A percentile compares a stretch with the other conserved stretches of the same genome.
Conservation (phyloP, 2,329 filamentous ascomycete genomes). For the Epichloe sp. region DNA sequence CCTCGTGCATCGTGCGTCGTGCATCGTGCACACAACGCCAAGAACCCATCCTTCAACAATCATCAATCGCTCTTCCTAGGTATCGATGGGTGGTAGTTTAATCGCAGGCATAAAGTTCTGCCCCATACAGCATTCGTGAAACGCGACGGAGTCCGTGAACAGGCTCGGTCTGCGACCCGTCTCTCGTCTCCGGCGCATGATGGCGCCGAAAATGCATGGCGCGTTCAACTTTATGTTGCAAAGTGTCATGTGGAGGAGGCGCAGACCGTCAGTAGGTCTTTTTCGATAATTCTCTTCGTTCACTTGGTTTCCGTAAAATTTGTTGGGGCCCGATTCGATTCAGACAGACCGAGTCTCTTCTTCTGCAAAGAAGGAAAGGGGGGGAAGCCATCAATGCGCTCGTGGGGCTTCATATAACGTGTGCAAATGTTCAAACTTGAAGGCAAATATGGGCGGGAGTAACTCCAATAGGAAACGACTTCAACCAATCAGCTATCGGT, state of each 20-base stretch:
- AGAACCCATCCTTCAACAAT: not conserved
- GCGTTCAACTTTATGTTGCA: not conserved
- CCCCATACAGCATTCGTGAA: not conserved
- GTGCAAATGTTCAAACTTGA: not conserved
- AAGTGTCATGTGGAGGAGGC: constrained; percentile 1
- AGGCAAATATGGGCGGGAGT: not conserved
- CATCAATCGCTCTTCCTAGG: not conserved
- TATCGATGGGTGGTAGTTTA: not conserved
- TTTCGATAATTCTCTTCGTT: too few species aligned
- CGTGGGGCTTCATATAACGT: not conserved
- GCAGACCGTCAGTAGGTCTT: constrained; percentile 35
- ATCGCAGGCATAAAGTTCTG: not conserved
- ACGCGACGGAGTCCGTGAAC: not conserved
- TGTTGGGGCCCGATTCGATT: too few species aligned
- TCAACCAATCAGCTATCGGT: not conserved
- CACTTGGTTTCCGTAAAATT: too few species aligned
- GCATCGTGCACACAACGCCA: not conserved
- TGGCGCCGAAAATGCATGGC: constrained; percentile 1
- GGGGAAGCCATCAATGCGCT: constrained; percentile 1
- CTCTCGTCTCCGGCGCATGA: not conserved
- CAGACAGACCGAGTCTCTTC: too few species aligned
- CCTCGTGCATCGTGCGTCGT: not conserved
- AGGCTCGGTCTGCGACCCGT: not conserved
- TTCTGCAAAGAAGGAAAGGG: not conserved
- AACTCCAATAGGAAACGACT: not conserved